phyloP scores from a whole-genome alignment of 225 moss, liverwort and hornwort genomes.

The Marchantia polymorpha region DNA sequence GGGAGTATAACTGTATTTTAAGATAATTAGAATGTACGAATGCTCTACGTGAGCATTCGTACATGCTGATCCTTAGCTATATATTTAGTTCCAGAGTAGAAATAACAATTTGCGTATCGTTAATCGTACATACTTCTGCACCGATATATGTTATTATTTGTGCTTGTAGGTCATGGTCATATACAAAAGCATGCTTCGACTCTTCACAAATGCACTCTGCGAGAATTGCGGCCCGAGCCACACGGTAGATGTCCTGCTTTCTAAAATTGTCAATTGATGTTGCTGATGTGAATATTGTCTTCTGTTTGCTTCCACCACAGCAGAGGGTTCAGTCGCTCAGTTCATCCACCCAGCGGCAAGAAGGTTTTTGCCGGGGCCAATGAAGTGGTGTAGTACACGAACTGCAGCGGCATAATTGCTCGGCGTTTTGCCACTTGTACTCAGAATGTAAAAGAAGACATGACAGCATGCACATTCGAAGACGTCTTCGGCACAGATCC shows the following conservation, averaged over 20 bases:
- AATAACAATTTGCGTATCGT: no score
- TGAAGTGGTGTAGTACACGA: not conserved
- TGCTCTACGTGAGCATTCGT: no score
- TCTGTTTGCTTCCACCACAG: not conserved
- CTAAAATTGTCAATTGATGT: no score
- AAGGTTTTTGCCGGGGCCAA: not conserved
- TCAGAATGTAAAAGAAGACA: not conserved
- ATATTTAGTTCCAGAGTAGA: no score
- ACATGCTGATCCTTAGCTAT: no score
- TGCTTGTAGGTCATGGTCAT: not conserved
- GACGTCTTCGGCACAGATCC: not conserved
- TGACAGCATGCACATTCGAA: not conserved
- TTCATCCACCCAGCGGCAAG: not conserved
- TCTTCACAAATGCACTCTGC: not conserved
- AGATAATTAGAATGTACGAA: no score
- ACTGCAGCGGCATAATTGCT: not conserved
- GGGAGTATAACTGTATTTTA: no score
- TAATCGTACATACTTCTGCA: no score
- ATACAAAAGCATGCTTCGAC: not conserved
- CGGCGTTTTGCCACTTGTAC: not conserved
- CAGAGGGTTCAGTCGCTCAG: not conserved
- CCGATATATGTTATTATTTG: no score
- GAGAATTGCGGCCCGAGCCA: not conserved
- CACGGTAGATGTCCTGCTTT: no score
- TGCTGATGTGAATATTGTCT: not conserved